These are phyloP conservation scores for Serendipita vermifera DNA, from an alignment of 768 basidiomycete species.

Conservation along the genomic window DNA sequence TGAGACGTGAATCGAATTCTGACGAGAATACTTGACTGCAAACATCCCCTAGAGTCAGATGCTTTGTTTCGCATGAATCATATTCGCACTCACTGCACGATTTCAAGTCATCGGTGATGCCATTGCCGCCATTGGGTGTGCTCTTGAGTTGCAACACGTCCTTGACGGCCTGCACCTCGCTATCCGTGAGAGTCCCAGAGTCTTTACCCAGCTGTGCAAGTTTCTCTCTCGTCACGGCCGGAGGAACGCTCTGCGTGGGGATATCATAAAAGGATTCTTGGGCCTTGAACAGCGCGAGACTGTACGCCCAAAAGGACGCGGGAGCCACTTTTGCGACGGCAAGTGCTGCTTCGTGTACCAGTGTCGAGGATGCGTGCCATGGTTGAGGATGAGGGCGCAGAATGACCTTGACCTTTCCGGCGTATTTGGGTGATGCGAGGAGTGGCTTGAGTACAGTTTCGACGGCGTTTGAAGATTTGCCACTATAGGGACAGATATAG, in stretches of 20 bases:
- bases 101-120: constrained; percentile 74
- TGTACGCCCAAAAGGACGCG: constrained; percentile 65
- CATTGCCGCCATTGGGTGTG: constrained; percentile 64
- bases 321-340: constrained; percentile 69
- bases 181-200: too few relatives aligned
- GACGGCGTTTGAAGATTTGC: constrained; percentile 47
- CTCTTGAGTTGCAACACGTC: constrained; percentile 50
- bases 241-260: constrained; percentile 50
- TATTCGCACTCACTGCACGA: constrained; percentile 41
- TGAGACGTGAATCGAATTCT: constrained; percentile 86
- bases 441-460: constrained; percentile 48
- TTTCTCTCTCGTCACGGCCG: constrained; percentile 59
- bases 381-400: constrained; percentile 62
- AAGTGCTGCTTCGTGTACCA: constrained; percentile 68
- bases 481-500: too few relatives aligned
- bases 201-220: constrained; percentile 44
- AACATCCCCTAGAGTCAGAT: background rate
- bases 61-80: background rate
- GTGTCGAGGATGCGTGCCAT: constrained; percentile 63
- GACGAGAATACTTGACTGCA: constrained; percentile 77
- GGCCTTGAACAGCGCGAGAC: constrained; percentile 51
- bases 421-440: constrained; percentile 42
- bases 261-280: constrained; percentile 72
- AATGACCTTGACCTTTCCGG: constrained; percentile 62
- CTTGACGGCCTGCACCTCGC: constrained; percentile 41